Base-by-base conservation (phyloP, 1,284 basidiomycete species). In the Boletellus deceptivus region DNA sequence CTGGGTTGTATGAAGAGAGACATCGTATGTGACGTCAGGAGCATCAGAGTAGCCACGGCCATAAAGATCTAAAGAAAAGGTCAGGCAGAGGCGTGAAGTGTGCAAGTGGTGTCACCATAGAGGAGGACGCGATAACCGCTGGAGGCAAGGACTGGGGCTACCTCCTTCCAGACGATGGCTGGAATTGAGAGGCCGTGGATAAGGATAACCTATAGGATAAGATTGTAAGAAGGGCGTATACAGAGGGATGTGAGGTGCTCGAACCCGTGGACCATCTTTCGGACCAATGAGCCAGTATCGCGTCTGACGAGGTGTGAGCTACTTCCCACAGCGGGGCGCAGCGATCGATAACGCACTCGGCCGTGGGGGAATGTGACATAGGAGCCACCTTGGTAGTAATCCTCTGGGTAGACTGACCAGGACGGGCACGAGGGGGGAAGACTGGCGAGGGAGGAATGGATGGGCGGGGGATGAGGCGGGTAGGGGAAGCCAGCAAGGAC, bases 41-140 rank as follows among this genome's bases (percentile, higher is more conserved):
- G 86, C 86, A 55, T 89, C 88, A 1, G 86, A 86, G 65, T 90
- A 91, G 9, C 89, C 89, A 33, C 88, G 77, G 14, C 88, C 89
- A 54, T 89, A 90, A 14, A 91, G 72, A 69, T 91, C 88, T 89
- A 55, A 14, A 36, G n/a, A 25, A 22, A 14, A 2, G 14, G 46
- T 61, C 47, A 52, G 31, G 29, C 49, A 40, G 44, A 22, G 46
- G 22, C 22, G 25, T 22, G 41, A 17, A 1, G 16, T 27, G n/a
- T 29, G 40, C 20, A 6, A 43, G 43, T 35, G 35, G 29, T 8
- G 64, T 44, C 46, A 86, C 86, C 87, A 57, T 88, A 91, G 6
- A 89, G 72, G 22, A 91, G 73, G 47, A 91, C 82, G 49, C 84
- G 83, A 71, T 80, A 86, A n/a, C 87, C 87, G 53, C 70, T 72